These are phyloP conservation scores for Fragaria iinumae DNA, from an alignment of 306 rosid species.

Conservation along the genomic window DNA sequence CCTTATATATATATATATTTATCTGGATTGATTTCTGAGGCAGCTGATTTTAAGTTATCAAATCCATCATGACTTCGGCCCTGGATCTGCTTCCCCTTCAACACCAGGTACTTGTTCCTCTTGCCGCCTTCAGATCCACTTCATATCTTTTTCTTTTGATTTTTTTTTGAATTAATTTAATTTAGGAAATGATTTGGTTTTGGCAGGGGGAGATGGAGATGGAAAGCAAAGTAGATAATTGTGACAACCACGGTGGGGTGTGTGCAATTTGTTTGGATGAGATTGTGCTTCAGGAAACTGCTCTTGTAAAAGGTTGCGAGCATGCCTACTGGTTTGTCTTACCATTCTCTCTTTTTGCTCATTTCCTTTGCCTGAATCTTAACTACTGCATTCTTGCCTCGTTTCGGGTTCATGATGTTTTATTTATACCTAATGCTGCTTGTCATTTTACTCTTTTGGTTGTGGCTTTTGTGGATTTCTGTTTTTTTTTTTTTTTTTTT, in stretches of 20 bases:
- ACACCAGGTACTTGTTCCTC: slow-evolving; percentile 34
- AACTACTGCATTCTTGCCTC: not conserved
- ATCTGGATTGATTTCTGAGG: not conserved
- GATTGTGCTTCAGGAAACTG: slow-evolving; percentile 73
- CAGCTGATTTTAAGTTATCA: too few species aligned
- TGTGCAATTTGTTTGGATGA: slow-evolving; percentile 78
- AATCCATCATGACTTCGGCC: slow-evolving; percentile 33
- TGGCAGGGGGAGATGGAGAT: slow-evolving; percentile 32
- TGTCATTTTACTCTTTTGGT: slow-evolving; percentile 13
- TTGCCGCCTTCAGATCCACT: slow-evolving; percentile 4
- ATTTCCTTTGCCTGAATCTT: not conserved
- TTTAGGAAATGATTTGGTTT: not conserved
- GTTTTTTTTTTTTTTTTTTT: too few species aligned
- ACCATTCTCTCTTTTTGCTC: slow-evolving; percentile 23
- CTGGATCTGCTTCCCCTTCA: slow-evolving; percentile 23
- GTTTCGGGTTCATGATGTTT: not conserved
- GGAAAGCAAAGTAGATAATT: slow-evolving; percentile 34
- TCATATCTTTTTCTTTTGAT: not conserved
- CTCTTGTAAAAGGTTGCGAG: slow-evolving; percentile 91
- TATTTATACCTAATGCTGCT: not conserved
- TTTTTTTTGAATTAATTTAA: not conserved
- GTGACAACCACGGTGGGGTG: slow-evolving; percentile 47
- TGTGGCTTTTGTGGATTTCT: not conserved
- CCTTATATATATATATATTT: not conserved
- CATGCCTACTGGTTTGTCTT: slow-evolving; percentile 91